Evolutionary conservation across 768 basidiomycete species (phyloP).

Genomic region (Boletus eberwhitei): DNA sequence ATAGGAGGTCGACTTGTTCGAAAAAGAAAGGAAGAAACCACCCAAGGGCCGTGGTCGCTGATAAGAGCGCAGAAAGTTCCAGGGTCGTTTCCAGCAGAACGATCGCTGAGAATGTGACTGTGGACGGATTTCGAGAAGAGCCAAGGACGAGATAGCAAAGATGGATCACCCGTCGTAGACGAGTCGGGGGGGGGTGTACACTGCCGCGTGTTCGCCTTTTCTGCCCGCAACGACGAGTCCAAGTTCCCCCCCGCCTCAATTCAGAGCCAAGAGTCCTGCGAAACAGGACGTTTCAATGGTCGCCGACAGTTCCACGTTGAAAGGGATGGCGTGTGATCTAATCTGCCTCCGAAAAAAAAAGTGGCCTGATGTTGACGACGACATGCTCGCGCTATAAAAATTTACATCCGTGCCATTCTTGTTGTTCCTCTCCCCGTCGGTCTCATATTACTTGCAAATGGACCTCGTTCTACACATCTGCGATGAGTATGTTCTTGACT

Average conservation of each 20-base stretch:
- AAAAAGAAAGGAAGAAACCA: slow-evolving; percentile 8
- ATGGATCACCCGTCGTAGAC: background rate
- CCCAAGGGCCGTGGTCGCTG: background rate
- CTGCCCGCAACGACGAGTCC: background rate
- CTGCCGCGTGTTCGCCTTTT: background rate
- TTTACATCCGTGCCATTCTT: background rate
- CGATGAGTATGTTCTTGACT: slow-evolving; percentile 77
- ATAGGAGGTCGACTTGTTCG: slow-evolving; percentile 1
- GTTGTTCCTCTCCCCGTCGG: background rate
- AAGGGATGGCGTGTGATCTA: slow-evolving; percentile 10
- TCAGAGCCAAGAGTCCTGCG: background rate
- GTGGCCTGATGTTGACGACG: slow-evolving; percentile 29
- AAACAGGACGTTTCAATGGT: too few species aligned
- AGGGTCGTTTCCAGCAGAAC: slow-evolving; percentile 3
- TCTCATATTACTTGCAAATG: too few species aligned
- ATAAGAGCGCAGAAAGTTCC: slow-evolving; percentile 21
- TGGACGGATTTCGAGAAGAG: background rate
- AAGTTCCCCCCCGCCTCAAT: too few species aligned
- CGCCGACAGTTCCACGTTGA: too few species aligned
- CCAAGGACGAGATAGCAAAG: background rate
- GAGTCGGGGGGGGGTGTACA: background rate
- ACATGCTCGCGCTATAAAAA: slow-evolving; percentile 22
- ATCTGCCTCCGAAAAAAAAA: slow-evolving; percentile 20
- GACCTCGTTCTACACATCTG: slow-evolving; percentile 68
- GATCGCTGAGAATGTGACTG: slow-evolving; percentile 5